Conservation (phyloP, 2,329 filamentous ascomycete species). For the Amauroascus verrucosus region DNA sequence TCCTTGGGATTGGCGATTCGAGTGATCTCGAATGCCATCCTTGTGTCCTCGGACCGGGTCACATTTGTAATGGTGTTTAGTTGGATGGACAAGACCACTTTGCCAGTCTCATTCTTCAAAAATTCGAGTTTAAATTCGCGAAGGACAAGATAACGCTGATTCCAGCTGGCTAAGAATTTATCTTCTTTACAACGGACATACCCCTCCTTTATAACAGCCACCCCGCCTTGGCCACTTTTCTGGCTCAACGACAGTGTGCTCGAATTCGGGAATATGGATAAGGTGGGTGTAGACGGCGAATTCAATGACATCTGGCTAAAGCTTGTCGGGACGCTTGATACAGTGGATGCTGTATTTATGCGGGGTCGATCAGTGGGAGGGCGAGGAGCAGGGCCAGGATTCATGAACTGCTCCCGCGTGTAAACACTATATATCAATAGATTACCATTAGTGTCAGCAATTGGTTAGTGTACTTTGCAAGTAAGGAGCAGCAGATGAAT, state of each 20-base stretch:
- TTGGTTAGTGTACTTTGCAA: neutral
- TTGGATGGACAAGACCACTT: slow-evolving; percentile 73
- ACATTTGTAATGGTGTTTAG: slow-evolving; percentile 84
- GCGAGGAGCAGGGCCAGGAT: slow-evolving; percentile 85
- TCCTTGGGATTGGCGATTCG: slow-evolving; percentile 52
- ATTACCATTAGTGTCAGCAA: neutral
- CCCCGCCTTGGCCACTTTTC: slow-evolving; percentile 52
- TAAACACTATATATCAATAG: slow-evolving; percentile 41
- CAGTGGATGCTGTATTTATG: slow-evolving; percentile 66
- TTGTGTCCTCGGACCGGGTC: slow-evolving; percentile 78
- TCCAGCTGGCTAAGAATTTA: slow-evolving; percentile 67
- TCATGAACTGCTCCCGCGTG: slow-evolving; percentile 70
- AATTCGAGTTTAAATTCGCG: slow-evolving; percentile 92
- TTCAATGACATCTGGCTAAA: slow-evolving; percentile 57
- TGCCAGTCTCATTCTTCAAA: slow-evolving; percentile 80
- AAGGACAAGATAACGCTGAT: slow-evolving; percentile 81
- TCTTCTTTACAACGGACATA: slow-evolving; percentile 64
- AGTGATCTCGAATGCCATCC: slow-evolving; percentile 90
- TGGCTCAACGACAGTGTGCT: slow-evolving; percentile 61
- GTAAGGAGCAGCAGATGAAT: neutral
- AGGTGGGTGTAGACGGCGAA: slow-evolving; percentile 54
- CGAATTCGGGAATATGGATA: slow-evolving; percentile 56
- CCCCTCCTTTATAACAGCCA: slow-evolving; percentile 61
- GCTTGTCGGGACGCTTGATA: slow-evolving; percentile 61
- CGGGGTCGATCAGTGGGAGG: slow-evolving; percentile 77